phyloP scores from a whole-genome alignment of 2,329 filamentous ascomycete species.

The Pseudogymnoascus sp. region DNA sequence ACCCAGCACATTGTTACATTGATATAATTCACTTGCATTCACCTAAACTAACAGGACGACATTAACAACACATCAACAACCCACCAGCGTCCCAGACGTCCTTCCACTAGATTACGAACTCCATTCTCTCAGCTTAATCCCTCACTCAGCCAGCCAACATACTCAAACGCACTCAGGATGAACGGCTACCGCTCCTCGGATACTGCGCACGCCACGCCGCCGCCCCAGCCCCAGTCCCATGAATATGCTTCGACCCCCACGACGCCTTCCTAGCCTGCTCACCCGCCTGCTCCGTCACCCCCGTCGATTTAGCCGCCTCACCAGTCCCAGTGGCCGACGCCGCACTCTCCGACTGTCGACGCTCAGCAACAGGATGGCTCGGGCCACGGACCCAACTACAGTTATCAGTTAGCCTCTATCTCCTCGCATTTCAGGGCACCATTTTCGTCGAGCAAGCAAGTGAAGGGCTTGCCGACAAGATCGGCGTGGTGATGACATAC shows the following conservation, averaged over 20 bases:
- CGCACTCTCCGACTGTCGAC: neutral
- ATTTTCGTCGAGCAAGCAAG: no score
- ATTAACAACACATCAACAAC: neutral
- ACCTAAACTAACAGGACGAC: neutral
- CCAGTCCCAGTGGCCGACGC: neutral
- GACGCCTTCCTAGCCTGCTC: neutral
- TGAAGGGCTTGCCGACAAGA: no score
- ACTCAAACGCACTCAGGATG: neutral
- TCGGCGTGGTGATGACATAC: slow-evolving; percentile 17
- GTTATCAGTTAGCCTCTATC: neutral
- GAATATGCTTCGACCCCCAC: slow-evolving; percentile 1
- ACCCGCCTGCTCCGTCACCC: neutral
- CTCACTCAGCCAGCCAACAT: neutral
- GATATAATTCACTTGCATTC: neutral
- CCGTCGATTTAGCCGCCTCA: neutral
- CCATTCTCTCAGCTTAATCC: neutral
- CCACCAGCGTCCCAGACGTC: neutral
- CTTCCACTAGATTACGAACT: neutral
- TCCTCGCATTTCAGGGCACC: no score
- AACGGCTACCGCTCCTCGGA: neutral
- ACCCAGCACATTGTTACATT: neutral
- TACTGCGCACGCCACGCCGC: neutral
- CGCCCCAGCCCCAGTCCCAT: neutral
- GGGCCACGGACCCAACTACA: neutral
- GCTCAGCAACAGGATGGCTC: neutral